Evolutionary conservation across 2,329 filamentous ascomycete genomes (phyloP), one percentile per base, ranked within the genome.

Genomic region (Nemania sp.): DNA sequence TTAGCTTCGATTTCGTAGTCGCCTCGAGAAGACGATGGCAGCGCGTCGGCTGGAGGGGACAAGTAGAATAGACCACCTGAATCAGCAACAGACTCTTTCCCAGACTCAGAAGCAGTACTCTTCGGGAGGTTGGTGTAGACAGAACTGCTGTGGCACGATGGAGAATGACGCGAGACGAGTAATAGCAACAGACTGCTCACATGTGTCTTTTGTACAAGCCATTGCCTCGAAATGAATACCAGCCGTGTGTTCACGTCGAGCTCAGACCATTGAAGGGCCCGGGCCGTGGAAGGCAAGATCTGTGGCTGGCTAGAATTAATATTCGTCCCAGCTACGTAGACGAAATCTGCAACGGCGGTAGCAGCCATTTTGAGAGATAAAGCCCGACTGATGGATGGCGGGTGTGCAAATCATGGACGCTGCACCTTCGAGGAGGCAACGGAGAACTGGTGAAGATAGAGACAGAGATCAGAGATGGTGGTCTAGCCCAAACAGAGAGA

Each of bases 381-480:
- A 77, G 73, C 77, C 80, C 74, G 74, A 79, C 68, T 72, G 70
- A 69, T 77, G 70, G 73, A 73, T 70, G 68, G 67, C 67, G 66
- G 74, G 70, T 75, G 74, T 77, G 75, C 78, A 73, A 82, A 78
- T 78, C 83, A 85, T 85, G 81, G 80, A 79, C 77, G 77, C 79
- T 78, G 68, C 57, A 68, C 64, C 67, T 67, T 62, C n/a, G 60
- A 69, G 62, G 60, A 62, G 62, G 49, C 54, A 57, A 63, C 55
- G 59, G 54, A 61, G 58, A 54, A 63, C 54, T 35, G 51, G 58
- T 45, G 59, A 39, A 43, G 35, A 50, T 1, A 54, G 40, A 50
- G 45, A 15, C 9, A 12, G 18, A 52, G 46, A 43, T 59, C 50
- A 40, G 37, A 59, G 43, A 29, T 18, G 40, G 48, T 57, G 17